Evolutionary conservation across 2,329 filamentous ascomycete species (phyloP), one percentile per base, ranked within the genome.

Genomic region (Trichoderma hamatum): DNA sequence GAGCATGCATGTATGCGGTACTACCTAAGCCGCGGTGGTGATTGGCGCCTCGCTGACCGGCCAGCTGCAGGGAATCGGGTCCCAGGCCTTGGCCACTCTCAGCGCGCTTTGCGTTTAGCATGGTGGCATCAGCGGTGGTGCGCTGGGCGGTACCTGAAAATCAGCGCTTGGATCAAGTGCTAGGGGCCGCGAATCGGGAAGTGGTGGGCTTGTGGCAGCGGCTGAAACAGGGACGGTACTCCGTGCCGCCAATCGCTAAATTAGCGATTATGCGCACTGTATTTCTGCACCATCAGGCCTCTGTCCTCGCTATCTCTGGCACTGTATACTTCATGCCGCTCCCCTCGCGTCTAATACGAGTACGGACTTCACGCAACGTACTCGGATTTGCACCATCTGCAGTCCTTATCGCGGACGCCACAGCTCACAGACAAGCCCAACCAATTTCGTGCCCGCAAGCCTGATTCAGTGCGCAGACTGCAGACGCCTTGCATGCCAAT

Each of bases 371-470:
- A 39, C 13, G 39, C 28, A 39, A 51, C 64, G 64, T 67, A 59
- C 64, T 67, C 64, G 64, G 64, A 36, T 59, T 28, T 59, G 52
- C 5, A 9, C 19, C 39, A 43, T 14, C 6, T 9, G 16, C 19
- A 34, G 52, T 46, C 36, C 54, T 67, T 67, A 67, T 67, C 64
- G 54, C 64, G 51, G 43, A 32, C 36, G 16, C 36, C 54, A 67
- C 46, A 54, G 21, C 39, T 43, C 52, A 6, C 26, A 43, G 26
- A 19, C 62, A 43, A 32, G 51, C 30, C 28, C 7, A 56, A 2
- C 63, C 28, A 46, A 5, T 54, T 26, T 36, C 10, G 51, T 34
- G 39, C 6, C 19, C 10, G n/a, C 52, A 55, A 11, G 63, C 43
- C 63, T 67, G 63, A 59, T 59, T 21, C 54, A 24, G 36, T 19